Conservation (phyloP, 495 filamentous ascomycete species). For the Hyaloscypha variabilis region DNA sequence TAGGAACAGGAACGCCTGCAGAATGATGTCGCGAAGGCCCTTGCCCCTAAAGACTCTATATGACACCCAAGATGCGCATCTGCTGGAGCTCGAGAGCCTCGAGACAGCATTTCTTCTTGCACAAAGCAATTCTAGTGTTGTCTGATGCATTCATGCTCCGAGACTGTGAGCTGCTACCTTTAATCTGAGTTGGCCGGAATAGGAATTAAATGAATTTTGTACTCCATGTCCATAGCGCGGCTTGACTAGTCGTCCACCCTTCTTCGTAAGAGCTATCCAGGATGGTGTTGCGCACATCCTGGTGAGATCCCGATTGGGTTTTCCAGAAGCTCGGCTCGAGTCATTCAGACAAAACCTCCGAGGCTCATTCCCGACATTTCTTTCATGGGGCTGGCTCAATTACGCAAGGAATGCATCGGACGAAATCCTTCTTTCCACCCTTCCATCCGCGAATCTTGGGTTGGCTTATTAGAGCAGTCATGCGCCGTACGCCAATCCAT, state of each 20-base stretch:
- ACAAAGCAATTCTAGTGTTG: constrained; percentile 2
- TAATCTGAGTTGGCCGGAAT: not conserved
- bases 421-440: not conserved
- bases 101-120: not conserved
- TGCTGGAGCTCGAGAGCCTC: not conserved
- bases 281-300: no score
- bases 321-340: constrained; percentile 24
- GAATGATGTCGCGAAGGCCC: constrained; percentile 16
- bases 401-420: constrained; percentile 17
- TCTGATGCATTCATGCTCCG: not conserved
- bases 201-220: not conserved
- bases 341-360: not conserved
- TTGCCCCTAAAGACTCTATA: not conserved
- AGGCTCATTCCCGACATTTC: not conserved
- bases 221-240: constrained; percentile 6
- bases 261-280: no score
- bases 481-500: constrained; percentile 23
- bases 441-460: not conserved
- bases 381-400: constrained; percentile 3
- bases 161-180: not conserved
- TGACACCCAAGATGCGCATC: not conserved
- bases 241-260: constrained; percentile 9
- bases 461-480: constrained; percentile 11
- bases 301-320: constrained; percentile 21
- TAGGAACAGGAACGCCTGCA: constrained; percentile 19